Evolutionary conservation across 352 stramenopile species (phyloP).

Genomic region (Thalassiosira delicatula): DNA sequence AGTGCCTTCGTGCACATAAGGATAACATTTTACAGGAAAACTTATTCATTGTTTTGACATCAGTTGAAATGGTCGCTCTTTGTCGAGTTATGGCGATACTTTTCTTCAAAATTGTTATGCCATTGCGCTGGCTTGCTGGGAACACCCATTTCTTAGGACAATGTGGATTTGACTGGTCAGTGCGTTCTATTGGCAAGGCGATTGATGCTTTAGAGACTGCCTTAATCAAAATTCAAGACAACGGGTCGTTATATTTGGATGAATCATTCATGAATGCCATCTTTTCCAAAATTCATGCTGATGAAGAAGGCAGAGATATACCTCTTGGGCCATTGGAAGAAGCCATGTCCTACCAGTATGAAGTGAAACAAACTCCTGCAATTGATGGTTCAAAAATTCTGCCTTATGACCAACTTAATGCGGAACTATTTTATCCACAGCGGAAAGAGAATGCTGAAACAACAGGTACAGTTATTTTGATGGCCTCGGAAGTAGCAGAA

Average conservation of each 20-base stretch:
- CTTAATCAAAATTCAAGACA: too few species aligned
- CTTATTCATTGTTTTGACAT: conserved; percentile 35
- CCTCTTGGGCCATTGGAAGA: background rate
- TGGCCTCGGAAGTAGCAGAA: conserved; percentile 21
- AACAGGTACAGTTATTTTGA: conserved; percentile 12
- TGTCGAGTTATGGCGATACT: conserved; percentile 31
- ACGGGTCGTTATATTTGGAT: too few species aligned
- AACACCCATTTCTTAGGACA: background rate
- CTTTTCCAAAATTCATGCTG: background rate
- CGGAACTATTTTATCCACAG: conserved; percentile 42
- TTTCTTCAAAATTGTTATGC: conserved; percentile 32
- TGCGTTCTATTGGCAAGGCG: too few species aligned
- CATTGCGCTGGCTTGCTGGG: conserved; percentile 4
- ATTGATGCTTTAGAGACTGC: too few species aligned
- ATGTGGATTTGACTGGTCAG: background rate
- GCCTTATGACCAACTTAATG: conserved; percentile 31
- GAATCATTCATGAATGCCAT: background rate
- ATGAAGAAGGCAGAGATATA: too few species aligned
- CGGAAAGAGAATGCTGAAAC: conserved; percentile 27
- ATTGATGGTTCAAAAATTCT: conserved; percentile 35
- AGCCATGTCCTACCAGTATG: conserved; percentile 14
- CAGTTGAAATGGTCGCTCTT: conserved; percentile 34
- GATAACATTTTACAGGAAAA: conserved; percentile 38
- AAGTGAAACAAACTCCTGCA: conserved; percentile 10
- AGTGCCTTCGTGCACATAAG: background rate